Conservation (phyloP, 345 rosid genomes). For the Populus alba region DNA sequence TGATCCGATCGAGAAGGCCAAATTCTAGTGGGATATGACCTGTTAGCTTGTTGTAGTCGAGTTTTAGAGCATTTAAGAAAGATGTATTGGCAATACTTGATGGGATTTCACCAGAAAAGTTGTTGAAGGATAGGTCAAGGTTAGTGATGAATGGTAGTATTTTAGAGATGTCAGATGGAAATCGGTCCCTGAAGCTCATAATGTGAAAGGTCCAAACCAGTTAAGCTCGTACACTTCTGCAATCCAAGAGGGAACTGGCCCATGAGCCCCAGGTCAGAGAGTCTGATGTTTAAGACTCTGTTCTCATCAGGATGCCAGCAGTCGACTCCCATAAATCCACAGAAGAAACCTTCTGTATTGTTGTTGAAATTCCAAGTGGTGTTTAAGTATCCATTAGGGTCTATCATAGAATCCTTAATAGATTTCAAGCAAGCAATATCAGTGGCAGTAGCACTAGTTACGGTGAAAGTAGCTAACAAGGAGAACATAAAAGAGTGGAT, state of each 20-base stretch:
- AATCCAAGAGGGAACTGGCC: slow-evolving; percentile 4
- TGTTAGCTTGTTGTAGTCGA: too few species aligned
- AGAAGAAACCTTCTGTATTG: slow-evolving; percentile 54
- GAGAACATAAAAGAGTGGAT: background rate
- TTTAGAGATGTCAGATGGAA: too few species aligned
- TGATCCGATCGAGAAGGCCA: slow-evolving; percentile 4
- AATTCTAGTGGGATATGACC: slow-evolving; percentile 17
- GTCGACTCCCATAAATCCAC: slow-evolving; percentile 49
- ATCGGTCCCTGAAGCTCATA: too few species aligned
- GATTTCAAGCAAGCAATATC: slow-evolving; percentile 57
- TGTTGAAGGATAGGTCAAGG: too few species aligned
- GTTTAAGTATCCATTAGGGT: slow-evolving; percentile 46
- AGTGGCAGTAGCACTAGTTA: background rate
- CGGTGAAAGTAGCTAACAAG: too few species aligned
- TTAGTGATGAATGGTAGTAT: too few species aligned
- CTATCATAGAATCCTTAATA: slow-evolving; percentile 37
- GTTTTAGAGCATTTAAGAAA: too few species aligned
- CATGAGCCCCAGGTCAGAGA: background rate
- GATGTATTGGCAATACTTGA: too few species aligned
- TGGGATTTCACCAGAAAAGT: too few species aligned
- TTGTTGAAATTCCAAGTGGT: slow-evolving; percentile 60
- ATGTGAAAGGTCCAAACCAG: background rate
- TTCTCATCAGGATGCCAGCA: slow-evolving; percentile 9
- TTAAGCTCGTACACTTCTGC: background rate
- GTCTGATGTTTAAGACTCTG: background rate